Base-by-base conservation (phyloP, 352 stramenopile genomes). In the Pythium insidiosum region DNA sequence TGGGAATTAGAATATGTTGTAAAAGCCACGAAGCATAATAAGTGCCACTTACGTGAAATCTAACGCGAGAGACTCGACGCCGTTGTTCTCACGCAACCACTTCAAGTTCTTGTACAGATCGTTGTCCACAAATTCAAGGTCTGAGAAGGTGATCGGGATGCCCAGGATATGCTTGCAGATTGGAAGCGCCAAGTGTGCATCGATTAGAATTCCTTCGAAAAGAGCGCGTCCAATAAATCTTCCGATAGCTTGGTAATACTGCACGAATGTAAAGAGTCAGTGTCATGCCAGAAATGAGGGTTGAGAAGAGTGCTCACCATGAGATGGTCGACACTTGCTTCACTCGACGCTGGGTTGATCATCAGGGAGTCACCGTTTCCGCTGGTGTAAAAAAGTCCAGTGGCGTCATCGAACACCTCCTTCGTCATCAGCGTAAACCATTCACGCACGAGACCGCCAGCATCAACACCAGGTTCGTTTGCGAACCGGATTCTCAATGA, bases 361-460 rank as follows among this genome's bases (percentile, higher is more conserved):
- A 88, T 88, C 20, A 90, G 69, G 6, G 74, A 75, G 43, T 90
- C 80, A 18, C 77, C 70, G 29, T 85, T 86, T 12, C 76, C 68
- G 16, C 61, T 84, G 39, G 58, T 74, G 37, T 77, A 79, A 47
- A 95, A 96, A 18, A 95, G 46, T 0, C 84, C 87, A 0, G 78
- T 86, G 4, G 65, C 50, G 24, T 90, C 80, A 33, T 94, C 83
- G 61, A 96, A 95, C 5, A 96, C 66, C 21, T 90, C 83, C 33
- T 91, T 84, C 2, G 71, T 89, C 75, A 95, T 87, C 15, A 97
- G 62, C 20, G 74, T 88, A 56, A 96, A 96, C 88, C 88, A 97
- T 54, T 96, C 88, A 6, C 88, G 76, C 38, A 94, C 83, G 7
- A 97, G 64, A 35, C 88, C 88, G 16, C 88, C 88, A 4, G 86